Percentiles rank a stretch among this genome's conserved stretches.
phyloP scores from a whole-genome alignment of 345 rosid species.

The Pistacia atlantica region DNA sequence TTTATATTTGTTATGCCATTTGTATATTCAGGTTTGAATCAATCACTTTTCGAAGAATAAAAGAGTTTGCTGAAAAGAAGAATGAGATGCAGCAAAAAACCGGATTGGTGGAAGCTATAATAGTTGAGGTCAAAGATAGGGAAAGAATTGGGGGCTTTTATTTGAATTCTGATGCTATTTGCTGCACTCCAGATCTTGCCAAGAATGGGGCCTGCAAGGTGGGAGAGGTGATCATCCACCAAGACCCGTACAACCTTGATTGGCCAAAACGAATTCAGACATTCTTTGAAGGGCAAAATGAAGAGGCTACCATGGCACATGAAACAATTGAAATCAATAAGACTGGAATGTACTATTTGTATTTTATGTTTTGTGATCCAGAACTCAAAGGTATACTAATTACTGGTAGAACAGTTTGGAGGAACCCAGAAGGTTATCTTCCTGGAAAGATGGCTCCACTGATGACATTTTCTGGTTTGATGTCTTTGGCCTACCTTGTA shows the following conservation, averaged over 20 bases:
- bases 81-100: slow-evolving; percentile 53
- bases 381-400: slow-evolving; percentile 29
- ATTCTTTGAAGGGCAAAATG: slow-evolving; percentile 44
- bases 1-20: background rate
- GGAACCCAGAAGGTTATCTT: slow-evolving; percentile 45
- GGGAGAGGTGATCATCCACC: slow-evolving; percentile 44
- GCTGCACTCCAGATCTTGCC: slow-evolving; percentile 39
- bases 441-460: slow-evolving; percentile 50
- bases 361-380: slow-evolving; percentile 49
- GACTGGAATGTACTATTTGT: slow-evolving; percentile 49
- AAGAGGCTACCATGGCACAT: slow-evolving; percentile 38
- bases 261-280: slow-evolving; percentile 39
- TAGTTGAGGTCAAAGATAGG: slow-evolving; percentile 41
- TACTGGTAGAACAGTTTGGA: slow-evolving; percentile 50
- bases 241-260: slow-evolving; percentile 19
- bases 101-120: slow-evolving; percentile 43
- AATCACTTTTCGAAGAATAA: slow-evolving; percentile 36
- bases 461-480: slow-evolving; percentile 40
- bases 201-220: slow-evolving; percentile 39
- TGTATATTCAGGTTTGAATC: slow-evolving; percentile 41
- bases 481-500: slow-evolving; percentile 43
- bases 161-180: slow-evolving; percentile 36
- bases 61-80: slow-evolving; percentile 33
- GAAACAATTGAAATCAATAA: slow-evolving; percentile 36
- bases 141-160: slow-evolving; percentile 39